Conservation (phyloP, 1,284 basidiomycete species). For the Sphagnurus paluster region DNA sequence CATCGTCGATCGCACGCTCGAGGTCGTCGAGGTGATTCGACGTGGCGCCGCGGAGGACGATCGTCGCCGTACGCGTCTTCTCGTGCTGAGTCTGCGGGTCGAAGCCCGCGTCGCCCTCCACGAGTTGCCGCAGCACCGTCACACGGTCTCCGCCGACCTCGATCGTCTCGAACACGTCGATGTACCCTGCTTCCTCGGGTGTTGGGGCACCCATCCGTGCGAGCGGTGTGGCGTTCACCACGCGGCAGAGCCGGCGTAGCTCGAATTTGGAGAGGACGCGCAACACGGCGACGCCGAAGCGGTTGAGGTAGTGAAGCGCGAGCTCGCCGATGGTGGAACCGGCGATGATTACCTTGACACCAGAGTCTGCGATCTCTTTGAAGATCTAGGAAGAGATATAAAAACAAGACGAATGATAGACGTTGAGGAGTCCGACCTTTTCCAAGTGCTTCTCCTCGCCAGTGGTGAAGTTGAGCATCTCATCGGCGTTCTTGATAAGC, state of each 20-base stretch:
- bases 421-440: constrained; percentile 56
- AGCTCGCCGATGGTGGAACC: constrained; percentile 95
- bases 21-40: constrained; percentile 95
- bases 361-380: constrained; percentile 96
- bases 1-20: constrained; percentile 95
- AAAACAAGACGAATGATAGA: not conserved
- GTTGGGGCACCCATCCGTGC: constrained; percentile 96
- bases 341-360: constrained; percentile 92
- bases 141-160: constrained; percentile 99
- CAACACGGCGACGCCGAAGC: constrained; percentile 91
- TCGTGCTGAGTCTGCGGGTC: constrained; percentile 52
- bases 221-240: constrained; percentile 94
- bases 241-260: constrained; percentile 89
- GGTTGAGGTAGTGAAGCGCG: constrained; percentile 95
- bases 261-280: constrained; percentile 99
- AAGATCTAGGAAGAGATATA: constrained; percentile 66
- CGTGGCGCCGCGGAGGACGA: constrained; percentile 97
- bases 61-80: constrained; percentile 85
- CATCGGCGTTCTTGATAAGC: constrained; percentile 92
- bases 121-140: constrained; percentile 91
- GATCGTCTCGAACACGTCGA: constrained; percentile 93
- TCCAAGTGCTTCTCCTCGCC: constrained; percentile 97
- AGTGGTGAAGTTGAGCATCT: constrained; percentile 94
- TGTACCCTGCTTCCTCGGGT: constrained; percentile 92
- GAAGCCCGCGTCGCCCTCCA: constrained; percentile 58